Evolutionary conservation across 78 protist genomes (phyloP), one percentile per base, ranked within the genome.

Genomic region (Cavenderia fasciculata): DNA sequence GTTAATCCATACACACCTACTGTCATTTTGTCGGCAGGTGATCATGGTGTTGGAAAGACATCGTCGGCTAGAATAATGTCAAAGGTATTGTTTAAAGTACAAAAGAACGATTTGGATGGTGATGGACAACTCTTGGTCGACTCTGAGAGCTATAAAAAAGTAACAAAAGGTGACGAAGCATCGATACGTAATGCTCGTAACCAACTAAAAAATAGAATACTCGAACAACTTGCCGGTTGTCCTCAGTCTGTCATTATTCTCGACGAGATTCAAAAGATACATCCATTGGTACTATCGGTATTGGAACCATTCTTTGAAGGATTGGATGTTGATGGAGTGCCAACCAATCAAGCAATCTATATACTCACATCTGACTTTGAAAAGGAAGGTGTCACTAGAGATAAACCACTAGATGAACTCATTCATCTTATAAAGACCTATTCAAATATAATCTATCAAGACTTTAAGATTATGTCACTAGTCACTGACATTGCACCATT

Each of bases 271-370:
- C 88, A 79, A 79, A 79, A 79, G 38, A 25, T 79, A 38, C 76
- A 79, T 38, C 61, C 66, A 27, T 27, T 51, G 1, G 31, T 79
- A 2, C 40, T 79, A 16, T 40, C 70, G 47, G 51, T 51, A 25
- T 10, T 79, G 27, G 88, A 79, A 41, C 88, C 88, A 52, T 65
- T 65, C 36, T 79, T 79, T 38, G 88, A 79, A 33, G 88, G 88
- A 19, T 5, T 23, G 7, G 66, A 34, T 0, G 18, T 49, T 19
- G 16, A 21, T 29, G 47, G 66, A 6, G n/a, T 65, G 1, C 12
- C 34, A 2, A 36, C 88, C 10, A 46, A 56, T 14, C 38, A 23
- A 2, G 88, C 76, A 18, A 79, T 72, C 2, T 79, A 52, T 27
- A 66, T 79, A 4, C 21, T 79, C 0, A 79, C 88, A 46, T 79